Evolutionary conservation across 2,329 filamentous ascomycete genomes (phyloP), one percentile per base, ranked within the genome.

Genomic region (Trichophyton rubrum): DNA sequence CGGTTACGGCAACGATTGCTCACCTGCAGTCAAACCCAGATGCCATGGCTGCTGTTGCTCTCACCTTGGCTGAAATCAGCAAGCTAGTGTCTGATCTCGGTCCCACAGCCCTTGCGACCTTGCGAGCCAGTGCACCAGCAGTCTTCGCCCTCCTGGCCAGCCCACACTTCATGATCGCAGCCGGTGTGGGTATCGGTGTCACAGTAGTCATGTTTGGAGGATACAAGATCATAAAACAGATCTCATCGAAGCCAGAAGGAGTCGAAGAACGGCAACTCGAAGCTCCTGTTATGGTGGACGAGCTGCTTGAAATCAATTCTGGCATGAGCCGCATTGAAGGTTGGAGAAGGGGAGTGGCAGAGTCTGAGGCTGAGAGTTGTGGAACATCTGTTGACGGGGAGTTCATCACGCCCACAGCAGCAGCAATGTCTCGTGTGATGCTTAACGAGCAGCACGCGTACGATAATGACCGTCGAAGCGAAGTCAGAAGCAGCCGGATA

Each of bases 161-260:
- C 61, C 93, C 93, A 0, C 90, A 99, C 69, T 99, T 99, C 71
- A 82, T 96, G 64, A 96, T 99, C 67, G 90, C 90, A 3, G 90
- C 89, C 0, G 89, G 91, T 49, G 85, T 96, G 13, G 89, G 88
- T 0, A 85, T 96, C 0, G 93, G 93, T 13, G 86, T 96, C n/a
- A 97, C 93, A 0, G 85, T 97, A 7, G 89, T 99, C 68, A 91
- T 93, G 72, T 89, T 99, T 62, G 93, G 93, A 59, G 92, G 93
- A 3, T 97, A 90, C 82, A 97, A 96, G 76, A 96, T 99, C 72
- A 85, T 99, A 75, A 95, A 96, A 79, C 86, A 85, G 67, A 89
- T 97, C 66, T 78, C 79, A 68, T 76, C 71, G 13, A 64, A 68
- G 40, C 66, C 67, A 59, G 62, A 64, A 35, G 61, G 60, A 45